Base-by-base conservation (phyloP, 805 yeast species). In the Candida coquimbonensis region DNA sequence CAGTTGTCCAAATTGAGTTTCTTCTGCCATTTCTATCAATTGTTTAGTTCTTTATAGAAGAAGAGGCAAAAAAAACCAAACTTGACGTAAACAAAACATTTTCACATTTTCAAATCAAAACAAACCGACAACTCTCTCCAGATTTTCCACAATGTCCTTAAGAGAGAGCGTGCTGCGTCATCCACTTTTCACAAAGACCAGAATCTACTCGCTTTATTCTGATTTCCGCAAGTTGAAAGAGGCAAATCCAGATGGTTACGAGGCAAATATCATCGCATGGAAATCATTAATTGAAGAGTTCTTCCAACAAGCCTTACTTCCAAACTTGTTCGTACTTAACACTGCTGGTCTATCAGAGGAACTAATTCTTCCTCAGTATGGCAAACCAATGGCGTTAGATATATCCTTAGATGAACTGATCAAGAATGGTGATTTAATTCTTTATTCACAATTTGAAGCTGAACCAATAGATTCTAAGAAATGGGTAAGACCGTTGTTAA, bases 241-340 rank as follows among this genome's bases (percentile, higher is more conserved):
- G 17, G 51, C 63, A 19, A 69, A 69, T 48, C 63, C 63, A 11
- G 73, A 69, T n/a, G 74, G 74, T 1, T 69, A 62, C 38, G 61
- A 56, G 34, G 73, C 73, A 9, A 69, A 69, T 45, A 50, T 68
- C 38, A 53, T 56, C 21, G 64, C 68, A 7, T 69, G 74, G 74
- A 60, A 55, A 38, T 53, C 62, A 1, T 60, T 59, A 35, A 43
- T 69, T 3, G 48, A 47, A 8, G 45, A 48, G 31, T 36, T 55
- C 39, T 50, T 59, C 41, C 38, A 48, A 7, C 37, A 42, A 8
- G 17, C 42, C 9, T 27, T 48, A 1, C 45, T 58, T 5, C 9
- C 39, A 2, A 41, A 59, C 12, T 34, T 41, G 1, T 48, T 67
- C n/a, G 49, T 57, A 7, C 43, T 67, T 5, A 49, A 53, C 5